Percentiles rank a stretch among this genome's conserved stretches.
These are phyloP conservation scores for Ceratobasidium sp. DNA, from an alignment of 1,284 basidiomycete genomes.

Conservation along the genomic window DNA sequence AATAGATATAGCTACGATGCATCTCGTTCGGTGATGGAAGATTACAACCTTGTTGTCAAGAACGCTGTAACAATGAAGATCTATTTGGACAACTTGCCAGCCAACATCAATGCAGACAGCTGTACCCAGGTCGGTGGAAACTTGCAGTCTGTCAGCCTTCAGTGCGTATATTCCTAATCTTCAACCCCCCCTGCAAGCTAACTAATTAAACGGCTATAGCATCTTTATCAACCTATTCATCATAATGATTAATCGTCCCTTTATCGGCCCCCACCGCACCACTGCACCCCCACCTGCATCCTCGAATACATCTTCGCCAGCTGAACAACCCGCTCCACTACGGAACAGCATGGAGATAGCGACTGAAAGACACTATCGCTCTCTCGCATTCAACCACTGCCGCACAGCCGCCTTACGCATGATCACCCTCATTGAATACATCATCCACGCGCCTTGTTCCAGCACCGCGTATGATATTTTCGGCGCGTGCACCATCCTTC, in stretches of 20 bases:
- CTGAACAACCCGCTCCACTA: background rate
- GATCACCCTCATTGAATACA: slow-evolving; percentile 14
- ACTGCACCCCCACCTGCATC: background rate
- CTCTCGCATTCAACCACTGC: slow-evolving; percentile 34
- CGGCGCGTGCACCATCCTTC: slow-evolving; percentile 27
- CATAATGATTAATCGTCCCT: slow-evolving; percentile 31
- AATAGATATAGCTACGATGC: slow-evolving; percentile 21
- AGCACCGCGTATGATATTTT: slow-evolving; percentile 35
- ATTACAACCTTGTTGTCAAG: slow-evolving; percentile 10
- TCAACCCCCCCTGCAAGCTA: background rate
- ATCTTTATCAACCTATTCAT: slow-evolving; percentile 37
- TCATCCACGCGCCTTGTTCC: slow-evolving; percentile 30
- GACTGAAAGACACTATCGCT: slow-evolving; percentile 11
- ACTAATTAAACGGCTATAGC: background rate
- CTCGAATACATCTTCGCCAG: background rate
- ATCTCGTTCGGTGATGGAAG: slow-evolving; percentile 24
- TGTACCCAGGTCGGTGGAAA: background rate
- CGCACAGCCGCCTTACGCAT: slow-evolving; percentile 36
- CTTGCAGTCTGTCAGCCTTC: slow-evolving; percentile 19
- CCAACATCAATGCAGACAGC: background rate
- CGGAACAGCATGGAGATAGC: background rate
- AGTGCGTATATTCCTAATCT: background rate
- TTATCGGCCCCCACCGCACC: slow-evolving; percentile 9
- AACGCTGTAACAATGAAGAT: slow-evolving; percentile 18
- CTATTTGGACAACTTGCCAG: slow-evolving; percentile 22